Evolutionary conservation across 164 flowering plant species (phyloP).

Genomic region (Tetracentron sinense): DNA sequence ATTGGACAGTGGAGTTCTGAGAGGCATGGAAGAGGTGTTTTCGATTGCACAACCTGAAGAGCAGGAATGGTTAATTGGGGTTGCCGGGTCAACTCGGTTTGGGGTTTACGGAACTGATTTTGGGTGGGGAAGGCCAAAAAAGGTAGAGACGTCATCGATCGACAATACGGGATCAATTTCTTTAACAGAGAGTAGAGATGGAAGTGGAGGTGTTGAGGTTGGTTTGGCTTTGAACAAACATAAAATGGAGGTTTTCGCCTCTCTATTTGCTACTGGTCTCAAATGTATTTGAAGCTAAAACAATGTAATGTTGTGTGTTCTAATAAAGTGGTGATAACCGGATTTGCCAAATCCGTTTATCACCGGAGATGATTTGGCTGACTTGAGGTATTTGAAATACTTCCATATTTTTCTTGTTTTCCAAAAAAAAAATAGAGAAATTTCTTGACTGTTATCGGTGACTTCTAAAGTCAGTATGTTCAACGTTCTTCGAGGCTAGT

Average conservation of each 20-base stretch:
- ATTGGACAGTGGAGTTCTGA: background rate
- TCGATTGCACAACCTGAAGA: background rate
- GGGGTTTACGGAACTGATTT: slow-evolving; percentile 37
- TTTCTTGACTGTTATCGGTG: too few species aligned
- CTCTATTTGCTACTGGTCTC: slow-evolving; percentile 18
- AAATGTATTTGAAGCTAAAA: background rate
- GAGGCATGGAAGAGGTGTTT: slow-evolving; percentile 9
- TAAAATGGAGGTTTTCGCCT: slow-evolving; percentile 30
- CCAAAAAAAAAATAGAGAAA: too few species aligned
- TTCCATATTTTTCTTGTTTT: too few species aligned
- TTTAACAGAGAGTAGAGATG: slow-evolving; percentile 32
- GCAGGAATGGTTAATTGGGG: background rate
- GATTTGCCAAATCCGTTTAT: too few species aligned
- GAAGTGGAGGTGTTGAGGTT: slow-evolving; percentile 35
- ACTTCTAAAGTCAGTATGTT: too few species aligned
- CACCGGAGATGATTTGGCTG: too few species aligned
- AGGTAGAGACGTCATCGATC: slow-evolving; percentile 29
- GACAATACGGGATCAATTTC: slow-evolving; percentile 24
- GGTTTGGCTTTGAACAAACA: slow-evolving; percentile 16
- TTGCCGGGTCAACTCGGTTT: slow-evolving; percentile 44
- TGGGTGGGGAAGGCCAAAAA: slow-evolving; percentile 43
- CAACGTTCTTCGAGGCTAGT: too few species aligned
- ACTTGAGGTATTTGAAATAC: too few species aligned
- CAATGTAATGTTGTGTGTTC: too few species aligned
- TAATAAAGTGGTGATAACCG: too few species aligned